Evolutionary conservation across 305 asterid species (phyloP).

Genomic region (Fraxinus albicans): DNA sequence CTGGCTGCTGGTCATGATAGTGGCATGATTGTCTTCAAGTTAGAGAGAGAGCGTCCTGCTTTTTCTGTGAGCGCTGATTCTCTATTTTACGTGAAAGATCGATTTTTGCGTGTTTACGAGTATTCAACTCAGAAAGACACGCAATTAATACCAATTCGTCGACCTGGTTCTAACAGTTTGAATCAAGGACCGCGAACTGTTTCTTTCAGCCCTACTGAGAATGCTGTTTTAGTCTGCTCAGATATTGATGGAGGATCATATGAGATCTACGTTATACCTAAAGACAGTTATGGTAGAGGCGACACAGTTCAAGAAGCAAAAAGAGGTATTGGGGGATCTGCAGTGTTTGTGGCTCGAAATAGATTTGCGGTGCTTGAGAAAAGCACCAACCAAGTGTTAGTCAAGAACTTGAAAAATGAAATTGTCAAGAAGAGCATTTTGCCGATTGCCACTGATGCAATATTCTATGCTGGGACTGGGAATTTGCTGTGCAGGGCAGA

Average conservation of each 20-base stretch:
- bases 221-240: slow-evolving; percentile 73
- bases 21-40: slow-evolving; percentile 83
- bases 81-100: slow-evolving; percentile 61
- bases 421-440: slow-evolving; percentile 57
- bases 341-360: slow-evolving; percentile 76
- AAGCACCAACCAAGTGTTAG: slow-evolving; percentile 39
- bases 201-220: slow-evolving; percentile 75
- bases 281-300: slow-evolving; percentile 69
- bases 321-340: slow-evolving; percentile 73
- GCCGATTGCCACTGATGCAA: slow-evolving; percentile 66
- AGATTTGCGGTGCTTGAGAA: slow-evolving; percentile 73
- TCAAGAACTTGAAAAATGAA: slow-evolving; percentile 39
- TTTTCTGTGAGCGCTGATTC: slow-evolving; percentile 62
- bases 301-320: slow-evolving; percentile 76
- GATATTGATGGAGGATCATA: slow-evolving; percentile 78
- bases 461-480: slow-evolving; percentile 83
- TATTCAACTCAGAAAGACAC: slow-evolving; percentile 44
- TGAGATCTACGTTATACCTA: slow-evolving; percentile 62
- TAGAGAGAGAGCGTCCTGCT: slow-evolving; percentile 87
- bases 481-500: slow-evolving; percentile 78
- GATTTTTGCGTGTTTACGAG: slow-evolving; percentile 47
- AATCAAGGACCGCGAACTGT: slow-evolving; percentile 66
- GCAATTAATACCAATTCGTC: slow-evolving; percentile 47
- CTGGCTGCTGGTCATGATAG: slow-evolving; percentile 90
- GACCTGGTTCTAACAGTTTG: slow-evolving; percentile 43